Percentiles rank a stretch among this genome's conserved stretches.
These are phyloP conservation scores for Acacia acuminata DNA, from an alignment of 306 rosid species.

Conservation along the genomic window DNA sequence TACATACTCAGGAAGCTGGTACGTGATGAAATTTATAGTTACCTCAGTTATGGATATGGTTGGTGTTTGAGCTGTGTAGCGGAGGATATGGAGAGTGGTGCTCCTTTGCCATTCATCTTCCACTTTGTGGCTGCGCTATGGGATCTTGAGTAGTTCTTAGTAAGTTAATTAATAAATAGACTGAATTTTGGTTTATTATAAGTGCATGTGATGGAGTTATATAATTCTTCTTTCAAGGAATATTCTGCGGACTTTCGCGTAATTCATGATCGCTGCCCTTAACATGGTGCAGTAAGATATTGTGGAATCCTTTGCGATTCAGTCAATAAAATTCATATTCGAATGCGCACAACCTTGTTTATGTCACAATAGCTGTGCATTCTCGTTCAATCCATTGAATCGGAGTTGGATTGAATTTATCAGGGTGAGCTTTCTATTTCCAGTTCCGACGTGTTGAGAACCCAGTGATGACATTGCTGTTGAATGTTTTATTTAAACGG, in stretches of 20 bases:
- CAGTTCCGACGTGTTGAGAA: background rate
- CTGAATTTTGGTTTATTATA: constrained; percentile 27
- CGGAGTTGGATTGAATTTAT: background rate
- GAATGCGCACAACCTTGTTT: background rate
- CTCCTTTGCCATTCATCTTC: constrained; percentile 77
- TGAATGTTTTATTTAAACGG: background rate
- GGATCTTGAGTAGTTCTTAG: constrained; percentile 32
- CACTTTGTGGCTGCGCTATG: constrained; percentile 80
- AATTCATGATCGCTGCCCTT: constrained; percentile 42
- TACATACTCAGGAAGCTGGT: constrained; percentile 44
- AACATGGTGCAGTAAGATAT: constrained; percentile 39
- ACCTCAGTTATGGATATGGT: constrained; percentile 51
- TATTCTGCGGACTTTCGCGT: constrained; percentile 50
- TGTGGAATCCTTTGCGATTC: constrained; percentile 40
- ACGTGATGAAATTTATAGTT: constrained; percentile 27
- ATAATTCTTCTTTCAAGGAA: constrained; percentile 37
- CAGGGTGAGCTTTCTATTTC: background rate
- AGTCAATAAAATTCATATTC: constrained; percentile 53
- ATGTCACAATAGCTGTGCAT: background rate
- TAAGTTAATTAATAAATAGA: constrained; percentile 47
- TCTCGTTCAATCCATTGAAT: constrained; percentile 17
- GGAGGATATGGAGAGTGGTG: constrained; percentile 52
- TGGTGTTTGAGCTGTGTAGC: constrained; percentile 51
- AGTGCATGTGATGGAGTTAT: constrained; percentile 36
- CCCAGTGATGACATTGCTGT: background rate